These are phyloP conservation scores for Artomyces pyxidatus DNA, from an alignment of 768 basidiomycete genomes.

Conservation along the genomic window DNA sequence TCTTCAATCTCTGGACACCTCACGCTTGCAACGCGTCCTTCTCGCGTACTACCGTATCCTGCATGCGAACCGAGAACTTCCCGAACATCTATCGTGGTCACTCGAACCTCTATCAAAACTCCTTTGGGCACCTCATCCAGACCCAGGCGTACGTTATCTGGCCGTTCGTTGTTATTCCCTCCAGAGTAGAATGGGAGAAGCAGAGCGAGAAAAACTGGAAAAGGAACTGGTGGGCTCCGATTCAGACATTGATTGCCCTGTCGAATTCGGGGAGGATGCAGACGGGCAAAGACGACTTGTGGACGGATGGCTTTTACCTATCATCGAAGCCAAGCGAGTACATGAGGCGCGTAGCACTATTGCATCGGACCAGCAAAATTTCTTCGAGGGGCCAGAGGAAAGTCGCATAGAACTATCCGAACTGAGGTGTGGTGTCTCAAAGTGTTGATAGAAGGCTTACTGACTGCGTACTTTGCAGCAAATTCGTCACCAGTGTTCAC, in stretches of 20 bases:
- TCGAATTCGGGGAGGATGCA: constrained; percentile 45
- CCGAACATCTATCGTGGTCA: constrained; percentile 55
- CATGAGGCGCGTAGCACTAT: constrained; percentile 40
- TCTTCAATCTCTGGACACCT: constrained; percentile 27
- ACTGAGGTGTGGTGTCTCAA: constrained; percentile 40
- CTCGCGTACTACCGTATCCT: constrained; percentile 80
- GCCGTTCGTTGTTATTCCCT: constrained; percentile 73
- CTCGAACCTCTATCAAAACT: constrained; percentile 33
- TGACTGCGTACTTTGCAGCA: constrained; percentile 32
- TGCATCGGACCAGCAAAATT: constrained; percentile 33
- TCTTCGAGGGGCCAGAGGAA: constrained; percentile 34
- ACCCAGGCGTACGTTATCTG: constrained; percentile 56
- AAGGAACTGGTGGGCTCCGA: constrained; percentile 49
- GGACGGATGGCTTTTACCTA: constrained; percentile 81
- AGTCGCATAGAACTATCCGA: constrained; percentile 37
- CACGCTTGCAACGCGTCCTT: constrained; percentile 58
- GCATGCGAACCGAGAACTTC: constrained; percentile 62
- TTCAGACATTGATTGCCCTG: constrained; percentile 50
- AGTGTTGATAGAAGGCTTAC: constrained; percentile 2
- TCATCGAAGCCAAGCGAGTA: constrained; percentile 59
- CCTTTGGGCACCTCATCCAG: constrained; percentile 44
- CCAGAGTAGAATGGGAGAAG: constrained; percentile 73
- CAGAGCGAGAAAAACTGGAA: constrained; percentile 62
- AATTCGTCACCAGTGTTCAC: constrained; percentile 50
- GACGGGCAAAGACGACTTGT: constrained; percentile 37